Base-by-base conservation (phyloP, 495 filamentous ascomycete genomes). In the Hypoxylon perforatum region DNA sequence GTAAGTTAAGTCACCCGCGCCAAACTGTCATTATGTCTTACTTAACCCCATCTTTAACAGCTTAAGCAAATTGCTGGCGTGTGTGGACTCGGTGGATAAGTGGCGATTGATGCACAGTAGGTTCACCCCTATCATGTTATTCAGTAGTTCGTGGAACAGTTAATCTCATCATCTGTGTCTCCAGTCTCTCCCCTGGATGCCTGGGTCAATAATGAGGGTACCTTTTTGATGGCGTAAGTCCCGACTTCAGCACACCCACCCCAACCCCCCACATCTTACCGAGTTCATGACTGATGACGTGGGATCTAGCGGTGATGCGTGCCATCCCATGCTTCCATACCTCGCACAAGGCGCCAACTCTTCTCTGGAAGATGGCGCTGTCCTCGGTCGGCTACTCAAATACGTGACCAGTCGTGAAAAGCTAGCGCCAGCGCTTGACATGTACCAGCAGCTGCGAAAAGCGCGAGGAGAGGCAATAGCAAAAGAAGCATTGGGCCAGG, bases 311-410 rank as follows among this genome's bases (percentile, higher is more conserved):
- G 87, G 88, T 8, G 88, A 90, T 58, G 81, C 85, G 51, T 90
- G 87, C 56, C 88, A 91, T 60, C 87, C 88, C 9, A 90, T 89
- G 79, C 79, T 91, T 15, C 88, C 88, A 14, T 90, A 91, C 57
- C 78, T 90, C 9, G 87, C 88, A 0, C 88, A 91, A 57, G 81
- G 82, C 0, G 85, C 84, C 35, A 85, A 85, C 49, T 83, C 82
- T 53, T 79, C 79, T 12, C 65, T 86, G 0, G 85, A 87, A 72
- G 85, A 87, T 42, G 85, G 83, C 0, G 84, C 82, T 0, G 81
- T 83, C 18, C 62, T 87, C 0, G 83, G 84, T 7, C 74, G 76
- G 42, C 57, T 86, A 21, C 73, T 87, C 9, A 77, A 87, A 12
- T 88, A 88, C 70, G 81, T 84, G 10, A 68, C 81, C 19, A 81